phyloP scores from a whole-genome alignment of 805 yeast genomes.

The Naumovozyma baii region DNA sequence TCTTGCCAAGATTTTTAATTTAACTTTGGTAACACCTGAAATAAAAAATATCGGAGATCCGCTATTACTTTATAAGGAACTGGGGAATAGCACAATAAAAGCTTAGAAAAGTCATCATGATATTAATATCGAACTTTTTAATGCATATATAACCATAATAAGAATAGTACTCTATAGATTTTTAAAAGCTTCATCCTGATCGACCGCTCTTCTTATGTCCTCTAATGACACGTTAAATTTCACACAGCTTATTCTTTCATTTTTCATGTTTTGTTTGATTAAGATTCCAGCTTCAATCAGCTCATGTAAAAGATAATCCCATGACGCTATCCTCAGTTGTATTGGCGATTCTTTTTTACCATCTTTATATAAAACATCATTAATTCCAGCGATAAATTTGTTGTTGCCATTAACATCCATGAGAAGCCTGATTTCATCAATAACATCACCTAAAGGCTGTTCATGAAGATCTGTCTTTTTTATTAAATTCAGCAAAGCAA shows the following conservation, averaged over 20 bases:
- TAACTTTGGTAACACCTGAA: constrained; percentile 73
- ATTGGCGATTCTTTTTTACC: constrained; percentile 15
- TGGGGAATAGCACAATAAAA: constrained; percentile 3
- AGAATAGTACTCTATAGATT: constrained; percentile 12
- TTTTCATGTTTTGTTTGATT: constrained; percentile 52
- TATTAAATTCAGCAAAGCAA: constrained; percentile 52
- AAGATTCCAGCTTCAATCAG: constrained; percentile 72
- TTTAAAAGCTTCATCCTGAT: constrained; percentile 41
- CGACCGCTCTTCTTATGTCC: constrained; percentile 53
- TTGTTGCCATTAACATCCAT: constrained; percentile 34
- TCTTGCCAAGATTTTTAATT: constrained; percentile 80
- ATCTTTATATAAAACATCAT: constrained; percentile 27
- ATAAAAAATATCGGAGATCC: constrained; percentile 84
- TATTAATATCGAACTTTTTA: too few species aligned
- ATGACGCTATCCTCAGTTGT: constrained; percentile 45
- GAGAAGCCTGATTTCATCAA: constrained; percentile 62
- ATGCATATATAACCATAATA: neutral
- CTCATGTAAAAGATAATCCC: constrained; percentile 49
- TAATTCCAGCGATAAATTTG: constrained; percentile 24
- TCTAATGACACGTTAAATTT: constrained; percentile 63
- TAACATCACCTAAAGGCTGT: constrained; percentile 60
- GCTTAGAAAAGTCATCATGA: neutral
- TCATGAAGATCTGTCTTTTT: constrained; percentile 66
- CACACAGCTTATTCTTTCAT: constrained; percentile 58
- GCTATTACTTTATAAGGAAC: constrained; percentile 49